A percentile compares a stretch with the other conserved stretches of the same genome.
Evolutionary conservation across 2,329 filamentous ascomycete species (phyloP).

Genomic region (Colletotrichum agaves): DNA sequence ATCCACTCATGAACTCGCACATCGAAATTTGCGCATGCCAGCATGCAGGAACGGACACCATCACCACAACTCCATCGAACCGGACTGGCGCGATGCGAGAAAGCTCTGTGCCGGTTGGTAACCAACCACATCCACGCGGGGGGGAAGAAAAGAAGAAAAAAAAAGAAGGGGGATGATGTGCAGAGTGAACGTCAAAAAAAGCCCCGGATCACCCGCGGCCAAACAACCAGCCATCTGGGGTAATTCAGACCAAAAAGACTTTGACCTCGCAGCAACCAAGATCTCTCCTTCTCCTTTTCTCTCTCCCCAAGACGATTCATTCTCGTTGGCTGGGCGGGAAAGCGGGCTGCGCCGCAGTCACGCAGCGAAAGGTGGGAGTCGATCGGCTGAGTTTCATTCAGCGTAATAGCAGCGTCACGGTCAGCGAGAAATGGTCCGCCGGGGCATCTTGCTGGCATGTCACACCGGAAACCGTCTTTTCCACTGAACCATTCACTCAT

Average conservation of each 20-base stretch:
- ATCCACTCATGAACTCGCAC: too few relatives aligned
- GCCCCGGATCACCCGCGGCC: not conserved
- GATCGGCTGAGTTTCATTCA: not conserved
- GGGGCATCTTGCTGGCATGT: not conserved
- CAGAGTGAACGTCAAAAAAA: conserved; percentile 1
- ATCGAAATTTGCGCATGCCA: too few relatives aligned
- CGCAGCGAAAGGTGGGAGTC: conserved; percentile 3
- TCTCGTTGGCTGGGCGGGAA: not conserved
- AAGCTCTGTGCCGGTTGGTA: not conserved
- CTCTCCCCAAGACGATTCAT: not conserved
- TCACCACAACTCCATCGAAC: not conserved
- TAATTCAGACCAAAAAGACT: too few relatives aligned
- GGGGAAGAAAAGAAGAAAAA: too few relatives aligned
- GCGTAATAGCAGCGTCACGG: not conserved
- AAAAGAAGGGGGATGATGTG: conserved; percentile 30
- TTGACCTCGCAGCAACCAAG: not conserved
- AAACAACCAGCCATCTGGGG: too few relatives aligned
- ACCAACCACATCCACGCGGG: conserved; percentile 1
- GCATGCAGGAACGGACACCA: not conserved
- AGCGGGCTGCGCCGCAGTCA: conserved; percentile 8
- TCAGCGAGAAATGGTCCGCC: not conserved
- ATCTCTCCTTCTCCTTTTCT: not conserved
- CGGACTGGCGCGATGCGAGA: not conserved
- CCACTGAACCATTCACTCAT: not conserved
- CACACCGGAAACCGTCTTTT: not conserved